Base-by-base conservation (phyloP, 2,329 filamentous ascomycete species). In the Orbilia quercus region DNA sequence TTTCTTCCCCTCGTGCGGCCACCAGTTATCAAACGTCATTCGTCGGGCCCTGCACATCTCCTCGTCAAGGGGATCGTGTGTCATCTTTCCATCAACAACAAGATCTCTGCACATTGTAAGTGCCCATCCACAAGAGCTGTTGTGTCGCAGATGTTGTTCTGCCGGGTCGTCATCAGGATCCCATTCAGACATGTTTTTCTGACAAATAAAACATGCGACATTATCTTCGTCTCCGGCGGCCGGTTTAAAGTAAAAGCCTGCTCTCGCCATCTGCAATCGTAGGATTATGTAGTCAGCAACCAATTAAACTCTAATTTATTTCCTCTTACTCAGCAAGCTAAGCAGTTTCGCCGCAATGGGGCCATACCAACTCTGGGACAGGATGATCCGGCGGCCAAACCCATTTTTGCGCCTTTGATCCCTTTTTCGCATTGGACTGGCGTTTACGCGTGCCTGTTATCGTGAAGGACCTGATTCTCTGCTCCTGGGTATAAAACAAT, bases 211-310 rank as follows among this genome's bases (percentile, higher is more conserved):
- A 80, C 95, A 99, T 76, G 88, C 86, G 51, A 91, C 91, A 80
- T 98, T 98, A 80, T 99, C 95, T 38, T 89, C 89, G 78, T 88
- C 91, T 50, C 87, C 85, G 57, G 87, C 84, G 12, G 86, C 87
- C 1, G 95, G 94, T 73, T 89, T 87, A 82, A 91, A 98, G 82
- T 90, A 95, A 82, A 99, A 96, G 38, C 95, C 95, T 65, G 95
- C 94, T 79, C 87, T 88, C 2, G 95, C 94, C 78, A 99, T 89
- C 90, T 96, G 7, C 12, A 16, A 40, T 25, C 14, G 14, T 12
- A 28, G 28, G 4, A 31, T 5, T 31, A 31, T n/a, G n/a, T n/a
- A n/a, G n/a, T n/a, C n/a, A n/a, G n/a, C n/a, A n/a, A n/a, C n/a
- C n/a, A n/a, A n/a, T n/a, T n/a, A n/a, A n/a, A n/a, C n/a, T n/a